These are phyloP conservation scores for Boletus holoroseus DNA, from an alignment of 1,284 basidiomycete species.

Conservation along the genomic window DNA sequence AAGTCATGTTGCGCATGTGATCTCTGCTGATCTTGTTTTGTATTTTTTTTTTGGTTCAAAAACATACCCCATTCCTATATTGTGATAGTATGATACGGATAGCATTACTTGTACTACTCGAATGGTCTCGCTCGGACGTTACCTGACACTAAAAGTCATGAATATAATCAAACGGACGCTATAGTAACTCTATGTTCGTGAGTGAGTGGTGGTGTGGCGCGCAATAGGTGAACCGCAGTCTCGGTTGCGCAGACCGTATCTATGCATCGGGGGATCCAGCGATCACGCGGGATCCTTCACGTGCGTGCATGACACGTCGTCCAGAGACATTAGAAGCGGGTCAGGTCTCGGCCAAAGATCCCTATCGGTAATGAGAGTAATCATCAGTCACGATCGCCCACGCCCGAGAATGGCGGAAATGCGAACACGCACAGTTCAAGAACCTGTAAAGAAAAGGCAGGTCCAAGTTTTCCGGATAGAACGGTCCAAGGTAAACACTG, in stretches of 20 bases:
- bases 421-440: slow-evolving; percentile 20
- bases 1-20: background rate
- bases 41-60: slow-evolving; percentile 12
- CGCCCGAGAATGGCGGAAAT: slow-evolving; percentile 3
- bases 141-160: slow-evolving; percentile 3
- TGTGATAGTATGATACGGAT: slow-evolving; percentile 22
- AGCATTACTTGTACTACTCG: slow-evolving; percentile 22
- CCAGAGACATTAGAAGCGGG: slow-evolving; percentile 52
- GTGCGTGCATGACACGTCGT: slow-evolving; percentile 1
- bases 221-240: background rate
- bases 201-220: background rate
- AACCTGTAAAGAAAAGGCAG: slow-evolving; percentile 14
- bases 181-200: slow-evolving; percentile 10
- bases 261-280: background rate
- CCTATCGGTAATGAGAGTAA: slow-evolving; percentile 38
- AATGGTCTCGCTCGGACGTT: slow-evolving; percentile 13
- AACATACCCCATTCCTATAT: slow-evolving; percentile 13
- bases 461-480: slow-evolving; percentile 15
- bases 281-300: background rate
- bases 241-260: background rate
- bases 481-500: slow-evolving; percentile 11
- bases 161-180: slow-evolving; percentile 5
- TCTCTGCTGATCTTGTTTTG: slow-evolving; percentile 6
- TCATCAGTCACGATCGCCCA: slow-evolving; percentile 14
- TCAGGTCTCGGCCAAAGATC: slow-evolving; percentile 79